Base-by-base conservation (phyloP, 2,329 filamentous ascomycete genomes). In the Xylariaceae sp. region DNA sequence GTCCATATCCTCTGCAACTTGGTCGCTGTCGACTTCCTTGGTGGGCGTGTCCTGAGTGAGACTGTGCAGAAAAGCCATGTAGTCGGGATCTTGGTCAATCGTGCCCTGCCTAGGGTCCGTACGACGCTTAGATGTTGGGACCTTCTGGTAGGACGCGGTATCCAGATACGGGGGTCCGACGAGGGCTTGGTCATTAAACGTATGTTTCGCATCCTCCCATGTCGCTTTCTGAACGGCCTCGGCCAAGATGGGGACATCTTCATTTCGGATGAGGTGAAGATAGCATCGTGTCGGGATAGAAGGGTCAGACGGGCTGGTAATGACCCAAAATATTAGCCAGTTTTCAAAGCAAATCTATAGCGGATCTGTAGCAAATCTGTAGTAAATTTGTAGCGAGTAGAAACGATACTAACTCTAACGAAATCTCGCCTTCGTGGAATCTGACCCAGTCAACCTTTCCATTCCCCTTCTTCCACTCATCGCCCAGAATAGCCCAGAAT, bases 31-130 rank as follows among this genome's bases (percentile, higher is more conserved):
- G 10, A 71, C 65, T n/a, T 84, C 80, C 49, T 79, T 83, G 4
- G 76, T 67, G 1, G 76, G 75, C 7, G 74, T 73, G 18, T 66
- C 84, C 64, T 96, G 91, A 1, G 93, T 96, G 45, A 98, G 81
- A 51, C 85, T 89, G 71, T 96, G 90, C 7, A 99, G 81, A 71
- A 98, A 99, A 21, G 88, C 86, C 78, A 97, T 96, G 67, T 97
- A 99, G 66, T 98, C 95, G 0, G 91, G 87, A 68, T 99, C 95
- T 71, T 96, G 92, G 67, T 99, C 95, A 64, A 99, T 98, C 2
- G 92, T 96, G 50, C 93, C 95, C 71, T 96, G 91, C 14, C 93
- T 87, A 50, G 87, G 86, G 77, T 99, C 95, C 51, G 86, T 84
- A 32, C 91, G 87, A 48, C 85, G 84, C 71, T 90, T 91, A 37